These are phyloP conservation scores for Penicillium goetzii DNA, from an alignment of 495 filamentous ascomycete genomes.

Conservation along the genomic window DNA sequence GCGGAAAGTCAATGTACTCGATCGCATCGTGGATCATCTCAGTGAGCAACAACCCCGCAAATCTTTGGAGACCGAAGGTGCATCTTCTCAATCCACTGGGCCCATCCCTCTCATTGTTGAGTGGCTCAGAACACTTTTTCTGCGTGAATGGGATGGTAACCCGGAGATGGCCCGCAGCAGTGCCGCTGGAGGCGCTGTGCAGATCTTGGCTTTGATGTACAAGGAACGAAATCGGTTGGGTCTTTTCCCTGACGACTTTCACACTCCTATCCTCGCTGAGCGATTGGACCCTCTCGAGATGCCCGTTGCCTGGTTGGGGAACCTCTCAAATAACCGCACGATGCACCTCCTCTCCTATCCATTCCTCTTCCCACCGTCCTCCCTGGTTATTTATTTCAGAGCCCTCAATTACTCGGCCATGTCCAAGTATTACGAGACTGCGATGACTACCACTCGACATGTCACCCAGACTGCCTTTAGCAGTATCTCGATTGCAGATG, in stretches of 20 bases:
- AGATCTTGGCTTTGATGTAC: conserved; percentile 75
- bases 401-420: conserved; percentile 85
- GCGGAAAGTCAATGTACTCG: conserved; percentile 38
- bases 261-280: conserved; percentile 74
- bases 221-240: conserved; percentile 64
- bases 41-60: conserved; percentile 36
- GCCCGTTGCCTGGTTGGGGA: conserved; percentile 71
- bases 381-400: conserved; percentile 81
- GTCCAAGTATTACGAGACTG: conserved; percentile 73
- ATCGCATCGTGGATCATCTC: conserved; percentile 46
- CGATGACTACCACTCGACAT: conserved; percentile 64
- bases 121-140: conserved; percentile 75
- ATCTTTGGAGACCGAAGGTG: conserved; percentile 38
- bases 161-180: conserved; percentile 67
- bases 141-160: conserved; percentile 78
- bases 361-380: conserved; percentile 75
- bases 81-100: conserved; percentile 35
- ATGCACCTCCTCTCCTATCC: conserved; percentile 80
- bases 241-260: conserved; percentile 68
- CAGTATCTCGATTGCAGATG: conserved; percentile 44
- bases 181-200: conserved; percentile 71
- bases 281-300: conserved; percentile 76
- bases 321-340: conserved; percentile 57
- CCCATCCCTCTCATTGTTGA: conserved; percentile 66
- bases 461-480: conserved; percentile 61